Evolutionary conservation across 768 basidiomycete species (phyloP).

Genomic region (Leucosporidium scottii): DNA sequence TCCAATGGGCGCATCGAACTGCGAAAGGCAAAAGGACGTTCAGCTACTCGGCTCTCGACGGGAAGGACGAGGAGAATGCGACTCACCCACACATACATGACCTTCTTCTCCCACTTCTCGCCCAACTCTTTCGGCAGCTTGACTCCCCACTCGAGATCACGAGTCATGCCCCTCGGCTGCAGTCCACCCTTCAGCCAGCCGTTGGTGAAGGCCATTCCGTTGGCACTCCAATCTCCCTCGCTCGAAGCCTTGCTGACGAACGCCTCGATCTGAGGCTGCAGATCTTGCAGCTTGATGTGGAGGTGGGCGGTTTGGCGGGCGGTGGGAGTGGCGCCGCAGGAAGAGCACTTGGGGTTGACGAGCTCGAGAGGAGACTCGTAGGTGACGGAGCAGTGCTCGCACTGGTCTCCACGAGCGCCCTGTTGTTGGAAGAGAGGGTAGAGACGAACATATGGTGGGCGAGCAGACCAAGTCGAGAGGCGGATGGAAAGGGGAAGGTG

Average conservation of each 20-base stretch:
- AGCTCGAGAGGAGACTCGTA: slow-evolving; percentile 80
- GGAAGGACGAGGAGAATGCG: not conserved
- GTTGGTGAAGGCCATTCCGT: slow-evolving; percentile 86
- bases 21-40: not conserved
- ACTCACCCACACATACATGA: slow-evolving; percentile 94
- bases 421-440: slow-evolving; percentile 36
- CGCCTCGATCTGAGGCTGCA: slow-evolving; percentile 74
- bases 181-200: slow-evolving; percentile 78
- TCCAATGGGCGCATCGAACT: slow-evolving; percentile 96
- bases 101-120: slow-evolving; percentile 83
- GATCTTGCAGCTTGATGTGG: slow-evolving; percentile 75
- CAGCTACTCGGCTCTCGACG: slow-evolving; percentile 3
- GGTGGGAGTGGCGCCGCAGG: slow-evolving; percentile 71
- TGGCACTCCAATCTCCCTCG: slow-evolving; percentile 84
- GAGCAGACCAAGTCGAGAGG: not conserved
- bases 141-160: slow-evolving; percentile 94
- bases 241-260: slow-evolving; percentile 77
- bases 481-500: too few relatives aligned
- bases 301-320: slow-evolving; percentile 77
- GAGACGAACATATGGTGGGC: not conserved
- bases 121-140: slow-evolving; percentile 78
- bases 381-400: slow-evolving; percentile 85
- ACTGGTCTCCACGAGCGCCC: slow-evolving; percentile 98
- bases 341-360: slow-evolving; percentile 86
- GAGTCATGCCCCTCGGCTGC: slow-evolving; percentile 79